A percentile compares a stretch with the other conserved stretches of the same genome.
Conservation (phyloP, 2,329 filamentous ascomycete genomes). For the Periconia sp. region DNA sequence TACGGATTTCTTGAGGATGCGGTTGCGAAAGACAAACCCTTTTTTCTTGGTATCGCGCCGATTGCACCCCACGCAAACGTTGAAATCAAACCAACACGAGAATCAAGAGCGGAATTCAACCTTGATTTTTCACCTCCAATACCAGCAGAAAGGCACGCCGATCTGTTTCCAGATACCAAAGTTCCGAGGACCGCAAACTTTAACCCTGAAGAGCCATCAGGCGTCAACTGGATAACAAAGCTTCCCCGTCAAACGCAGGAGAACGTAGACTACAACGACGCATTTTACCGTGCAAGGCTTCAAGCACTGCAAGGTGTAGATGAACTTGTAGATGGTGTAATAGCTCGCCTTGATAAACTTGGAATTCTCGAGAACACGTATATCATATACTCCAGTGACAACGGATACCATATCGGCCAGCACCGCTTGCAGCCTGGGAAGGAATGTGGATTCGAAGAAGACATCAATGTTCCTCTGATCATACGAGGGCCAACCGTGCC, state of each 20-base stretch:
- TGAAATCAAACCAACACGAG: conserved; percentile 29
- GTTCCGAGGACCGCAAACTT: conserved; percentile 69
- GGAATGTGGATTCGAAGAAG: conserved; percentile 46
- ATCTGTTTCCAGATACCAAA: conserved; percentile 65
- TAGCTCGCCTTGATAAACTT: conserved; percentile 50
- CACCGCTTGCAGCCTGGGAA: conserved; percentile 50
- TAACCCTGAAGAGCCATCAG: conserved; percentile 62
- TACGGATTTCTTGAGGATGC: conserved; percentile 67
- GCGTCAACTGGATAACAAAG: conserved; percentile 54
- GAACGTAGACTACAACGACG: conserved; percentile 58
- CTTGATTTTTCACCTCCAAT: conserved; percentile 59
- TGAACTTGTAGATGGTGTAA: conserved; percentile 57
- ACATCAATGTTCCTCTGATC: conserved; percentile 49
- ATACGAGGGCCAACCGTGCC: conserved; percentile 47
- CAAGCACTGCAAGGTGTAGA: conserved; percentile 61
- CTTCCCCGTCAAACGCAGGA: conserved; percentile 53
- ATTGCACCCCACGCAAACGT: conserved; percentile 69
- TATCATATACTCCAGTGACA: conserved; percentile 48
- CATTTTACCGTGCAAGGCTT: conserved; percentile 58
- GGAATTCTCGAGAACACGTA: conserved; percentile 57
- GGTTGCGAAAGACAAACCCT: conserved; percentile 60
- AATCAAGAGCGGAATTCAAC: too few relatives aligned
- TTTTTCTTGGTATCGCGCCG: conserved; percentile 70
- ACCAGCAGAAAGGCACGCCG: conserved; percentile 63
- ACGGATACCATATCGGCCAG: conserved; percentile 49